Evolutionary conservation across 129 eudicot species (phyloP), one percentile per base, ranked within the genome.

Genomic region (Pseudognaphalium luteoalbum): DNA sequence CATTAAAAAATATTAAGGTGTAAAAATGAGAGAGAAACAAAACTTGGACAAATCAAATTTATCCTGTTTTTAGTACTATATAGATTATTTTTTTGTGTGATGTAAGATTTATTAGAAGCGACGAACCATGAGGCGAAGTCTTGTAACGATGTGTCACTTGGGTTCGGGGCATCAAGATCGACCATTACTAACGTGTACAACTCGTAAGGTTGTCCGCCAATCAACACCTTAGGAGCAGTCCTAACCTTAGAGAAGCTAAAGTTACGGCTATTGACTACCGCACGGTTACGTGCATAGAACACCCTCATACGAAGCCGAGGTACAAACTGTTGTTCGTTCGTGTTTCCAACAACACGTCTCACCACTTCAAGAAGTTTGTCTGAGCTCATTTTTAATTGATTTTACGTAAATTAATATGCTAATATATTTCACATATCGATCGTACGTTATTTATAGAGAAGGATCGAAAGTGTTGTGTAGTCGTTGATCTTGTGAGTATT

Each of bases 151-250:
- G 74, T 60, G 6, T 70, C 74, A 1, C 7, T 44, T 14, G 74
- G 74, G 59, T 70, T 47, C 0, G 62, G 61, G 15, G 61, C 74
- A 50, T 70, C 74, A 0, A 60, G 74, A 29, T 70, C 74, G 32
- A 70, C 25, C 74, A 70, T 22, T 17, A 70, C 20, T 61, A 70
- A 16, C 1, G 74, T 47, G 74, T 47, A 70, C 5, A 70, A 33
- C 39, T 47, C 74, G 22, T 16, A 16, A 22, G 74, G 29, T 2
- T 14, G 8, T 7, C 74, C 74, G 1, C 61, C 62, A 4, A 70
- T 70, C 37, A 2, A 7, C 28, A 70, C 74, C 37, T 14, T 25
- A 2, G 74, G 74, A 47, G 61, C 74, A 47, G 15, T 29, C 9
- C 34, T 20, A 47, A 70, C 74, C 15, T 6, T n/a, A 47, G 21